A percentile compares a stretch with the other conserved stretches of the same genome.
These are phyloP conservation scores for Blastomyces parvus DNA, from an alignment of 2,329 filamentous ascomycete species.

Conservation along the genomic window DNA sequence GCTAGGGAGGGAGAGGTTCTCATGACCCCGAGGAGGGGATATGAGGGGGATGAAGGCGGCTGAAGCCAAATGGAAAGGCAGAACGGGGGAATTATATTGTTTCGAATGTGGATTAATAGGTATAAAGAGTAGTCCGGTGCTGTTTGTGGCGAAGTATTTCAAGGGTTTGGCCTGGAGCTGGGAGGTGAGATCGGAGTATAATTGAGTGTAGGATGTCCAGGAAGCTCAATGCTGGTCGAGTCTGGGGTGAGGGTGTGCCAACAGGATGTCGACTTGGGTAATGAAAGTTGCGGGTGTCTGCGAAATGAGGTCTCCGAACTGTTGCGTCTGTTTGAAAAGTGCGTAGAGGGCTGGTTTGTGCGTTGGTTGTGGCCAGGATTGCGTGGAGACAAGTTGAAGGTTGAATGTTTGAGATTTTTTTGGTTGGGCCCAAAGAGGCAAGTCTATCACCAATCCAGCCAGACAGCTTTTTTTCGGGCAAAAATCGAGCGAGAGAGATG, in stretches of 20 bases:
- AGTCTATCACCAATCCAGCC: not conserved
- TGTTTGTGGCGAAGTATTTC: slow-evolving; percentile 3
- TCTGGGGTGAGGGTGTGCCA: not conserved
- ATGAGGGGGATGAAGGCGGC: slow-evolving; percentile 1
- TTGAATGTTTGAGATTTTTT: slow-evolving; percentile 10
- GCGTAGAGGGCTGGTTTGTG: not conserved
- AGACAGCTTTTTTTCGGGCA: not conserved
- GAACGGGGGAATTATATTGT: not conserved
- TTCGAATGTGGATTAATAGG: not conserved
- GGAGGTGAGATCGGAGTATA: slow-evolving; percentile 6
- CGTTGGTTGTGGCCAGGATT: not conserved
- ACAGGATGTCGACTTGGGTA: not conserved
- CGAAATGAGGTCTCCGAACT: not conserved
- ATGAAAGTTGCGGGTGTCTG: not conserved
- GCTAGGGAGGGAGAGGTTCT: slow-evolving; percentile 15
- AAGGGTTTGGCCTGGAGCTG: slow-evolving; percentile 2
- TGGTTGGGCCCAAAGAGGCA: slow-evolving; percentile 4
- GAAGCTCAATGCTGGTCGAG: not conserved
- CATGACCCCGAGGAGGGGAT: slow-evolving; percentile 18
- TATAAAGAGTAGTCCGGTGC: not conserved
- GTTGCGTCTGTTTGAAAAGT: not conserved
- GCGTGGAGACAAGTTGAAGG: not conserved
- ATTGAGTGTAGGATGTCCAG: not conserved
- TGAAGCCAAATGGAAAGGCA: not conserved
- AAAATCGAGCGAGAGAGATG: not conserved